Conservation (phyloP, 1,139 yeast species). For the Waltiozyma solani region DNA sequence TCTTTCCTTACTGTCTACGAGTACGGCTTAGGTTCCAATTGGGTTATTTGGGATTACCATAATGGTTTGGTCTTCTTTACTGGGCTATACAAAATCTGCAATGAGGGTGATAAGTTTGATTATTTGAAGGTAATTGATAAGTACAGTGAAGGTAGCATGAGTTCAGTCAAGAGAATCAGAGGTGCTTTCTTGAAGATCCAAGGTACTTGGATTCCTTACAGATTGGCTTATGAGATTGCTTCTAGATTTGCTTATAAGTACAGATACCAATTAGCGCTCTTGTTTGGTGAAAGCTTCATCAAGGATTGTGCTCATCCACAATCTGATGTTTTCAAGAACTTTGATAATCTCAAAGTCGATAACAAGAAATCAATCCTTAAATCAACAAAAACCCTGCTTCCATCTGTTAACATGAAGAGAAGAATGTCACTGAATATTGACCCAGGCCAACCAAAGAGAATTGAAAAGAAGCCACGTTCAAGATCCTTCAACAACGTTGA, state of each 20-base stretch:
- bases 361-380: too few species aligned
- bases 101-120: slow-evolving; percentile 56
- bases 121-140: slow-evolving; percentile 67
- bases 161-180: slow-evolving; percentile 55
- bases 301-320: slow-evolving; percentile 55
- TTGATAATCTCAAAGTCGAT: slow-evolving; percentile 25
- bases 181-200: slow-evolving; percentile 92
- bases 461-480: not conserved
- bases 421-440: slow-evolving; percentile 4
- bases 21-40: slow-evolving; percentile 50
- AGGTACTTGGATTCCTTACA: slow-evolving; percentile 88
- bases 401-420: slow-evolving; percentile 4
- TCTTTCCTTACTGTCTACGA: slow-evolving; percentile 67
- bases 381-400: not conserved
- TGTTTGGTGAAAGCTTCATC: slow-evolving; percentile 73
- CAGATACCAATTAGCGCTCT: slow-evolving; percentile 65
- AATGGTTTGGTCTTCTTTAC: slow-evolving; percentile 88
- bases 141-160: slow-evolving; percentile 25
- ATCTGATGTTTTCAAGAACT: slow-evolving; percentile 61
- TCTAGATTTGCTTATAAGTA: slow-evolving; percentile 70
- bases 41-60: slow-evolving; percentile 83
- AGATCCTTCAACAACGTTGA: not conserved
- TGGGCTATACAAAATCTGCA: slow-evolving; percentile 83
- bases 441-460: not conserved
- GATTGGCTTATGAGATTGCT: slow-evolving; percentile 60